Evolutionary conservation across 805 yeast genomes (phyloP).

Genomic region (Ogataea philodendri): DNA sequence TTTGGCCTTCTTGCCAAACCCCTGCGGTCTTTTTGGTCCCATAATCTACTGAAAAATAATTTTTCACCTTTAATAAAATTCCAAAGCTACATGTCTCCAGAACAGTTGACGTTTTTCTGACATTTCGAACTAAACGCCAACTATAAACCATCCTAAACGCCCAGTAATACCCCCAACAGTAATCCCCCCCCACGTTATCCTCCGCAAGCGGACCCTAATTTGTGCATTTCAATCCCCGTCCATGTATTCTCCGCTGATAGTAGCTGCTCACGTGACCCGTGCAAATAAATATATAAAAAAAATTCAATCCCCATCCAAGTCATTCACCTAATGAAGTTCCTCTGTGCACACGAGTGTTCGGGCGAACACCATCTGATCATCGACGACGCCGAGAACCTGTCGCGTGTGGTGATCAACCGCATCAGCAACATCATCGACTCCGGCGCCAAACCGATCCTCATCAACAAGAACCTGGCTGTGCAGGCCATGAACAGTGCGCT

Average conservation of each 20-base stretch:
- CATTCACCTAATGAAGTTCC: constrained; percentile 21
- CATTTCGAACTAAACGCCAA: neutral
- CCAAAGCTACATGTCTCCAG: no score
- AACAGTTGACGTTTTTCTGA: no score
- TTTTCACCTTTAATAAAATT: constrained; percentile 10
- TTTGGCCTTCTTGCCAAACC: constrained; percentile 59
- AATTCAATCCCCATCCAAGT: constrained; percentile 1
- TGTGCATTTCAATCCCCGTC: constrained; percentile 3
- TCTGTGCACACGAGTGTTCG: constrained; percentile 44
- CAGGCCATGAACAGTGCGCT: constrained; percentile 18
- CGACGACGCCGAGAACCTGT: constrained; percentile 42
- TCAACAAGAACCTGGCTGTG: constrained; percentile 31
- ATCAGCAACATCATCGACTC: constrained; percentile 45
- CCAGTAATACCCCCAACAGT: neutral
- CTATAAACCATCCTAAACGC: neutral
- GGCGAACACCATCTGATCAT: constrained; percentile 58
- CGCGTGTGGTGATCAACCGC: constrained; percentile 44
- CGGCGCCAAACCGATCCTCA: constrained; percentile 57
- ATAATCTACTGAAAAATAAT: constrained; percentile 29
- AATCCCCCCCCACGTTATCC: neutral
- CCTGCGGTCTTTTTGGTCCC: constrained; percentile 63
- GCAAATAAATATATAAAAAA: constrained; percentile 8
- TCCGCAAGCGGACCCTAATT: neutral
- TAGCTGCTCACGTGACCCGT: constrained; percentile 8
- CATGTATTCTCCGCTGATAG: constrained; percentile 8